These are phyloP conservation scores for Pseudozyma hubeiensis DNA, from an alignment of 1,284 basidiomycete species.

Conservation along the genomic window DNA sequence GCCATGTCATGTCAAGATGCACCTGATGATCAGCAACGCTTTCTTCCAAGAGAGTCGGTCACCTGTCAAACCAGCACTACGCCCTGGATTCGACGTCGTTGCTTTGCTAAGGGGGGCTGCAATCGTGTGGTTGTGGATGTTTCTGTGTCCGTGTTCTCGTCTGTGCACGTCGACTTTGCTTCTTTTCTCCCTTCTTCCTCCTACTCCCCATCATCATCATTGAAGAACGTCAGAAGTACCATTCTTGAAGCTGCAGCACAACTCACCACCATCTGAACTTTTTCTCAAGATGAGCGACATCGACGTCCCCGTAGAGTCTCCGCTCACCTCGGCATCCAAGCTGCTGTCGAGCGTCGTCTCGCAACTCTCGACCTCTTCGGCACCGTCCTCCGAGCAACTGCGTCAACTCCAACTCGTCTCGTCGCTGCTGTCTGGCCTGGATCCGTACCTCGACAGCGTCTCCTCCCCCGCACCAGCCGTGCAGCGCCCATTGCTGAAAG, in stretches of 20 bases:
- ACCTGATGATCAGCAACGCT: constrained; percentile 21
- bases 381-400: constrained; percentile 18
- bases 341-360: constrained; percentile 30
- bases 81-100: no score
- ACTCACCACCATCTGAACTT: neutral
- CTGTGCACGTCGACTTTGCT: no score
- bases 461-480: constrained; percentile 39
- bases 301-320: constrained; percentile 42
- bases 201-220: neutral
- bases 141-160: no score
- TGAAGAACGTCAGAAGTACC: neutral
- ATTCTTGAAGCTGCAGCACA: no score
- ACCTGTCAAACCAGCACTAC: no score
- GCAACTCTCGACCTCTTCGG: constrained; percentile 10
- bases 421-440: constrained; percentile 36
- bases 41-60: neutral
- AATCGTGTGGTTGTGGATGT: no score
- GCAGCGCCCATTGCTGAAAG: constrained; percentile 39
- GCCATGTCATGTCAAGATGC: constrained; percentile 3
- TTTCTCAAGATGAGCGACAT: constrained; percentile 26
- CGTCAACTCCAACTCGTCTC: constrained; percentile 38
- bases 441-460: constrained; percentile 50
- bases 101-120: no score
- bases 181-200: no score
- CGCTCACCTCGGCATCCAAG: constrained; percentile 40